Conservation (phyloP, 208 protist species). For the Trypanosoma rangeli region DNA sequence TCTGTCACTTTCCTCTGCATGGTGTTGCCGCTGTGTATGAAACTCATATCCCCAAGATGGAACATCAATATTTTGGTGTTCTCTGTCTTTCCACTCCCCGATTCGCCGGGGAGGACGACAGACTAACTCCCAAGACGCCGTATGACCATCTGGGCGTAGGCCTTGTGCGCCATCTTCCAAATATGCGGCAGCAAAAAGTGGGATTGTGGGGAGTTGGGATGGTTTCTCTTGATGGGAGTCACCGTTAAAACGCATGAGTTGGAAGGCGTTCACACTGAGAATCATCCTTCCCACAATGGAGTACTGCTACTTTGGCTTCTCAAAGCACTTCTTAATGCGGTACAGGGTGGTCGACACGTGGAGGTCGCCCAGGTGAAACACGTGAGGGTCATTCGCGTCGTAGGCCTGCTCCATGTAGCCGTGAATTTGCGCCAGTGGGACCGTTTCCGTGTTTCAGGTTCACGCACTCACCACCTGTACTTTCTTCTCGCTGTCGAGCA, state of each 20-base stretch:
- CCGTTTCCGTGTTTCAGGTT: conserved; percentile 29
- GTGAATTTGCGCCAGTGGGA: conserved; percentile 53
- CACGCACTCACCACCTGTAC: conserved; percentile 45
- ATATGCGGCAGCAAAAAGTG: conserved; percentile 83
- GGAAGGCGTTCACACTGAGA: conserved; percentile 93
- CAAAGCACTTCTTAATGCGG: conserved; percentile 90
- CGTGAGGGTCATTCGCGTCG: conserved; percentile 63
- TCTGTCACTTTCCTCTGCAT: conserved; percentile 68
- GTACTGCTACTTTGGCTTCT: conserved; percentile 81
- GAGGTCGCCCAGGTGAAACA: conserved; percentile 89
- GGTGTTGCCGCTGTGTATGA: conserved; percentile 68
- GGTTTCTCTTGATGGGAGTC: conserved; percentile 76
- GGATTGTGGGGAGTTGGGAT: conserved; percentile 60
- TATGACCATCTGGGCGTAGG: conserved; percentile 79
- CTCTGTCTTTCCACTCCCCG: conserved; percentile 95
- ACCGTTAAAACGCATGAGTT: conserved; percentile 78
- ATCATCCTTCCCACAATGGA: conserved; percentile 93
- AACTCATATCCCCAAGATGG: conserved; percentile 85
- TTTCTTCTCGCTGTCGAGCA: conserved; percentile 44
- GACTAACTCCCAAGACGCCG: conserved; percentile 84
- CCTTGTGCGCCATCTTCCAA: conserved; percentile 88
- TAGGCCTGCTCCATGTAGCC: conserved; percentile 78
- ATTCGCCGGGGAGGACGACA: conserved; percentile 94
- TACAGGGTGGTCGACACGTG: conserved; percentile 89
- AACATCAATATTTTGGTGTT: conserved; percentile 88